Conservation (phyloP, 139 green algal genomes). For the Coelastrella sp. region DNA sequence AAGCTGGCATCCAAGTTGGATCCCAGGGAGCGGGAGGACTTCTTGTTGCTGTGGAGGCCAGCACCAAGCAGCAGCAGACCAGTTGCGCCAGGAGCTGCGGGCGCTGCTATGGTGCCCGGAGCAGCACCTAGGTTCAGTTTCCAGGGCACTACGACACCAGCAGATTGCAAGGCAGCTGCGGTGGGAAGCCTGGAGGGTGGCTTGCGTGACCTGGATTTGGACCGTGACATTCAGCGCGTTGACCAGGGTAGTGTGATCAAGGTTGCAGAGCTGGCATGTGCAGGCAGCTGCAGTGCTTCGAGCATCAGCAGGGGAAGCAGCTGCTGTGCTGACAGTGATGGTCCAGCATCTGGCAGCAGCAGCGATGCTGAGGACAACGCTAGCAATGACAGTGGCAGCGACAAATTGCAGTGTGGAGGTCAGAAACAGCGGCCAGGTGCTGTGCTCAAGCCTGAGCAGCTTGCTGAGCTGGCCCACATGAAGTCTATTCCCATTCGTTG, state of each 20-base stretch:
- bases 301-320: constrained; percentile 5
- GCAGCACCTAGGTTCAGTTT: constrained; percentile 14
- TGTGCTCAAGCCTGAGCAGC: background rate
- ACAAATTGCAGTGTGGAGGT: background rate
- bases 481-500: constrained; percentile 11
- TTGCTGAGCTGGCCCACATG: constrained; percentile 2
- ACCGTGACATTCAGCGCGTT: background rate
- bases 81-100: background rate
- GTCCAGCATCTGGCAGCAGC: constrained; percentile 18
- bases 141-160: background rate
- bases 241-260: constrained; percentile 4
- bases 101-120: background rate
- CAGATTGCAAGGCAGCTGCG: constrained; percentile 8
- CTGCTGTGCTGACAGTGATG: background rate
- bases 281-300: background rate
- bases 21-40: constrained; percentile 33
- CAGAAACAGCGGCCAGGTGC: constrained; percentile 16
- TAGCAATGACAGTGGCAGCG: constrained; percentile 18
- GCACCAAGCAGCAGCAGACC: background rate
- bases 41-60: constrained; percentile 46
- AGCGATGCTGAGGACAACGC: constrained; percentile 20
- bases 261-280: background rate
- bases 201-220: background rate
- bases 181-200: background rate
- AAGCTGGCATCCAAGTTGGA: constrained; percentile 30